A percentile compares a stretch with the other conserved stretches of the same genome.
Evolutionary conservation across 2,329 filamentous ascomycete species (phyloP).

Genomic region (Arthrobotrys conoides): DNA sequence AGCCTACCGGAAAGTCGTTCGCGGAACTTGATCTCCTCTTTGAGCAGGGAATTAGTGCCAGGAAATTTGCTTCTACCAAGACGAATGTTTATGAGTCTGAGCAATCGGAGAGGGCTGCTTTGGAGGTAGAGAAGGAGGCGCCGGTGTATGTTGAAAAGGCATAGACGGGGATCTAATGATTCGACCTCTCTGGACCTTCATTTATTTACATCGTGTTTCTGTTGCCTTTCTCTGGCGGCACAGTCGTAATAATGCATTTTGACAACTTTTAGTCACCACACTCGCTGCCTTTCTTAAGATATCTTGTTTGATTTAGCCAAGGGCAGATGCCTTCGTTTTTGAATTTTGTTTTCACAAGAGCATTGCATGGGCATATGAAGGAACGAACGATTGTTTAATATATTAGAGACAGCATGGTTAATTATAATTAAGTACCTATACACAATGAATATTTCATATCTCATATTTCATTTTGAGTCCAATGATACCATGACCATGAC

Average conservation of each 20-base stretch:
- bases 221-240: background rate
- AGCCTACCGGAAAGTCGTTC: constrained; percentile 84
- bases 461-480: too few species aligned
- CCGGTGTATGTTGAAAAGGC: constrained; percentile 41
- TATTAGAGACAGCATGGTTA: background rate
- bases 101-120: constrained; percentile 52
- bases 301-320: constrained; percentile 6
- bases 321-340: background rate
- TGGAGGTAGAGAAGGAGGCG: constrained; percentile 43
- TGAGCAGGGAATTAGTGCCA: constrained; percentile 78
- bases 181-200: background rate
- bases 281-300: background rate
- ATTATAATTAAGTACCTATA: too few species aligned
- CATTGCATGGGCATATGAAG: constrained; percentile 2
- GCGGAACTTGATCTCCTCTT: constrained; percentile 90
- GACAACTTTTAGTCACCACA: background rate
- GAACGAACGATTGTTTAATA: background rate
- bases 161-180: background rate
- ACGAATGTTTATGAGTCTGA: constrained; percentile 72
- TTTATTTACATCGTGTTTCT: background rate
- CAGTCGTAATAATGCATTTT: constrained; percentile 29
- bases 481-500: too few species aligned
- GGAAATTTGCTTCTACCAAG: constrained; percentile 77
- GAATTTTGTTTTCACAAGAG: constrained; percentile 3
- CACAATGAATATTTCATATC: too few species aligned